Percentiles rank a stretch among this genome's conserved stretches.
Conservation (phyloP, 2,329 filamentous ascomycete species). For the Hypoxylon sp. region DNA sequence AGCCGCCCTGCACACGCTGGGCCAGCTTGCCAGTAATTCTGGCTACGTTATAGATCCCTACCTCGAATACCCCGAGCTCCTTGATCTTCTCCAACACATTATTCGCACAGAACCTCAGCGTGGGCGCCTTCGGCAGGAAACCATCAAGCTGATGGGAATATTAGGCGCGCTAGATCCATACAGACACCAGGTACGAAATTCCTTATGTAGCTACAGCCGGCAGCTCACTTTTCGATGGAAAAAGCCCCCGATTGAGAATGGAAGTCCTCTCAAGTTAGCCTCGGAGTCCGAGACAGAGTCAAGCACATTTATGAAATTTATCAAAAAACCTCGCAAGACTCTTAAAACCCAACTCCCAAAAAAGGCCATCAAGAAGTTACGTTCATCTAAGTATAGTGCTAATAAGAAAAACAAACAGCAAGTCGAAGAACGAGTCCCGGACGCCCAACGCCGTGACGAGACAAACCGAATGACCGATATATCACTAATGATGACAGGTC, state of each 20-base stretch:
- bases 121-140: slow-evolving; percentile 86
- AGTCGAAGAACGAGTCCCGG: slow-evolving; percentile 87
- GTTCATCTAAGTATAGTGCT: slow-evolving; percentile 26
- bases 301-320: slow-evolving; percentile 6
- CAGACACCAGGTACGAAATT: slow-evolving; percentile 74
- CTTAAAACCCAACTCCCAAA: neutral
- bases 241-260: slow-evolving; percentile 15
- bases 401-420: slow-evolving; percentile 57
- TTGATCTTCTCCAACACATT: slow-evolving; percentile 92
- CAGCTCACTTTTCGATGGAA: slow-evolving; percentile 24
- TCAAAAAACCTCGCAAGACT: slow-evolving; percentile 10
- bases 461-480: slow-evolving; percentile 84
- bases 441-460: slow-evolving; percentile 74
- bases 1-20: slow-evolving; percentile 87
- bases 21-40: slow-evolving; percentile 92
- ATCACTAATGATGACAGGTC: slow-evolving; percentile 95
- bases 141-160: slow-evolving; percentile 95
- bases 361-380: neutral
- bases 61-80: slow-evolving; percentile 89
- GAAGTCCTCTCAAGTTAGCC: slow-evolving; percentile 26
- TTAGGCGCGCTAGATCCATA: slow-evolving; percentile 95
- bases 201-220: slow-evolving; percentile 28
- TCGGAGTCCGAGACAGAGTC: slow-evolving; percentile 8
- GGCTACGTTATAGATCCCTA: slow-evolving; percentile 98
- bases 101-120: slow-evolving; percentile 89